Conservation (phyloP, 2,329 filamentous ascomycete genomes). For the Colletotrichum echinochloae region DNA sequence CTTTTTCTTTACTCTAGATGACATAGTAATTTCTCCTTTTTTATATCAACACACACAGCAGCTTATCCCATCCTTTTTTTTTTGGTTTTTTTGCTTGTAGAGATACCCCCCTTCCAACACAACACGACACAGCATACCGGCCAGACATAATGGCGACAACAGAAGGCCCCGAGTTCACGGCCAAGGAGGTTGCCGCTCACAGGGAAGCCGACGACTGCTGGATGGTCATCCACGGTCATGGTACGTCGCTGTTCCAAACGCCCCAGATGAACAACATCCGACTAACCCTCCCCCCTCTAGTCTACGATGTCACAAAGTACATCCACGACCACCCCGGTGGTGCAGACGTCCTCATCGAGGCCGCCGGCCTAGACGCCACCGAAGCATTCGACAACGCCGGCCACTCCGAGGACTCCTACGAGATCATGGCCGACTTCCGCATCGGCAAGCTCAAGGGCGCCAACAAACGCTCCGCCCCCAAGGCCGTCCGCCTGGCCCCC, state of each 20-base stretch:
- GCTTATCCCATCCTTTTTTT: not conserved
- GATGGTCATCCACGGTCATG: slow-evolving; percentile 68
- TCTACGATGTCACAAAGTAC: slow-evolving; percentile 70
- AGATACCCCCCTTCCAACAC: slow-evolving; percentile 12
- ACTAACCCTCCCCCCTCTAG: slow-evolving; percentile 48
- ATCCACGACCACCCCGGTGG: slow-evolving; percentile 76
- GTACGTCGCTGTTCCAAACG: slow-evolving; percentile 47
- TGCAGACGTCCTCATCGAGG: slow-evolving; percentile 81
- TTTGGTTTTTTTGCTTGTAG: slow-evolving; percentile 5
- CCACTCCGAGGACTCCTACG: slow-evolving; percentile 74
- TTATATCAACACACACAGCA: slow-evolving; percentile 5
- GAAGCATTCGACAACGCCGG: slow-evolving; percentile 87
- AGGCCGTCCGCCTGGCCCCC: slow-evolving; percentile 44
- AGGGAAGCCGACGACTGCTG: slow-evolving; percentile 62
- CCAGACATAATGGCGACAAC: slow-evolving; percentile 30
- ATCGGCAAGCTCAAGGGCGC: slow-evolving; percentile 54
- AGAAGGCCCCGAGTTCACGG: slow-evolving; percentile 47
- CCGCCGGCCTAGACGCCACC: slow-evolving; percentile 81
- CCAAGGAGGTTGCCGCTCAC: slow-evolving; percentile 62
- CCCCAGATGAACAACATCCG: not conserved
- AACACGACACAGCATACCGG: not conserved
- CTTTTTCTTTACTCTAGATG: not conserved
- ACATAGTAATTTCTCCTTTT: slow-evolving; percentile 14
- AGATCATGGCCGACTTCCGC: slow-evolving; percentile 54
- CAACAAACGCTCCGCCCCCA: slow-evolving; percentile 41